phyloP scores from a whole-genome alignment of 2,329 filamentous ascomycete species.

The Phialemonium atrogriseum region DNA sequence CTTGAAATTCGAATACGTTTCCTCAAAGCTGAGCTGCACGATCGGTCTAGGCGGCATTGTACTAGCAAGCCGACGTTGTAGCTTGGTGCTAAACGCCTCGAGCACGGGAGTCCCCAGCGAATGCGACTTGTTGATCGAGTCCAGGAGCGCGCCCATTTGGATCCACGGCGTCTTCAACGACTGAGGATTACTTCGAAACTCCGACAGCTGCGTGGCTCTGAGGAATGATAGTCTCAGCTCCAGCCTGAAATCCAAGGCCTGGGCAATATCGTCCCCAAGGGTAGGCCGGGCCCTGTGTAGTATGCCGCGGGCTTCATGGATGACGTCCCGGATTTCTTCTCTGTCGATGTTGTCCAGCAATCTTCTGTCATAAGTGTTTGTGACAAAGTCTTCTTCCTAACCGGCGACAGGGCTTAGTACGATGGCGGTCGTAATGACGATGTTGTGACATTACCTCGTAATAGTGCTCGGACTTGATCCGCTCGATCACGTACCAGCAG shows the following conservation, averaged over 20 bases:
- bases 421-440: too few relatives aligned
- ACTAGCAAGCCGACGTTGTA: conserved; percentile 86
- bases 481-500: conserved; percentile 69
- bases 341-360: conserved; percentile 59
- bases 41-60: conserved; percentile 91
- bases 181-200: conserved; percentile 34
- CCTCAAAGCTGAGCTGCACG: conserved; percentile 64
- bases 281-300: conserved; percentile 33
- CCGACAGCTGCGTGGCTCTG: conserved; percentile 39
- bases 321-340: conserved; percentile 42
- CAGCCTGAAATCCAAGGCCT: conserved; percentile 58
- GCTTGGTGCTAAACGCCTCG: conserved; percentile 79
- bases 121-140: conserved; percentile 50
- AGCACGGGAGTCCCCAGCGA: conserved; percentile 56
- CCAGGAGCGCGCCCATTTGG: conserved; percentile 40
- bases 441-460: conserved; percentile 72
- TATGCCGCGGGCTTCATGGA: conserved; percentile 47
- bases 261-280: conserved; percentile 30
- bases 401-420: too few relatives aligned
- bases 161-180: conserved; percentile 43
- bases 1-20: conserved; percentile 61
- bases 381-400: conserved; percentile 93
- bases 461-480: conserved; percentile 75
- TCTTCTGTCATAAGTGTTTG: conserved; percentile 77
- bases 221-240: conserved; percentile 59